A percentile compares a stretch with the other conserved stretches of the same genome.
Evolutionary conservation across 768 basidiomycete species (phyloP).

Genomic region (Goffeauzyma gilvescens): DNA sequence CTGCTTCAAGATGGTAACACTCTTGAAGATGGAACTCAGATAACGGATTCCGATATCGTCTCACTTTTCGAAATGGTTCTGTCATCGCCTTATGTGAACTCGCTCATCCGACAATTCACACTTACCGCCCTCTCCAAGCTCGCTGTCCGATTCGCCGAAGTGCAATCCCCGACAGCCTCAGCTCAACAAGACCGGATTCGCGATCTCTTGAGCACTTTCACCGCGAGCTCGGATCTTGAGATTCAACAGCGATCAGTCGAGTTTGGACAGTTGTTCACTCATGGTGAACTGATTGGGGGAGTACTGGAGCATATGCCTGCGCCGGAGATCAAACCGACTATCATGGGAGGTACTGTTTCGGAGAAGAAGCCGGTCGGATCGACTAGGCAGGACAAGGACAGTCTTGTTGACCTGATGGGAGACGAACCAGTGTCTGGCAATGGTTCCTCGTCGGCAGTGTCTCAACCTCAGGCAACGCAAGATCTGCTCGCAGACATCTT

Average conservation of each 20-base stretch:
- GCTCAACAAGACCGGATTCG: slow-evolving; percentile 51
- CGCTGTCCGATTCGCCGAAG: slow-evolving; percentile 49
- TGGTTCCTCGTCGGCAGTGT: slow-evolving; percentile 34
- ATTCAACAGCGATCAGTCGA: slow-evolving; percentile 91
- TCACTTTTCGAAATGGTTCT: slow-evolving; percentile 71
- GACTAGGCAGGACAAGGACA: slow-evolving; percentile 53
- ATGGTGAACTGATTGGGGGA: slow-evolving; percentile 38
- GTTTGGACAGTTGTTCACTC: slow-evolving; percentile 58
- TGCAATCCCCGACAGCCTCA: slow-evolving; percentile 12
- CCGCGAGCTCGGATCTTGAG: slow-evolving; percentile 78
- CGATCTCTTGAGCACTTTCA: slow-evolving; percentile 58
- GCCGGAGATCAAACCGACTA: slow-evolving; percentile 89
- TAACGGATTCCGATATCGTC: slow-evolving; percentile 61
- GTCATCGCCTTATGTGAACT: slow-evolving; percentile 84
- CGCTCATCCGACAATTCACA: slow-evolving; percentile 77
- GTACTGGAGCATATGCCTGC: slow-evolving; percentile 98
- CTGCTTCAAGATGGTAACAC: slow-evolving; percentile 60
- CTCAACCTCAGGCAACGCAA: slow-evolving; percentile 44
- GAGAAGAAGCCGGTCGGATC: slow-evolving; percentile 94
- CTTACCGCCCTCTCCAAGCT: slow-evolving; percentile 79
- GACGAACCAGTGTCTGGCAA: slow-evolving; percentile 45
- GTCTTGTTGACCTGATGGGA: slow-evolving; percentile 56
- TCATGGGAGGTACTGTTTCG: slow-evolving; percentile 88
- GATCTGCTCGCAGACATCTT: slow-evolving; percentile 88
- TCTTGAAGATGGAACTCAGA: slow-evolving; percentile 46